Evolutionary conservation across 768 basidiomycete genomes (phyloP).

Genomic region (Vararia minispora): DNA sequence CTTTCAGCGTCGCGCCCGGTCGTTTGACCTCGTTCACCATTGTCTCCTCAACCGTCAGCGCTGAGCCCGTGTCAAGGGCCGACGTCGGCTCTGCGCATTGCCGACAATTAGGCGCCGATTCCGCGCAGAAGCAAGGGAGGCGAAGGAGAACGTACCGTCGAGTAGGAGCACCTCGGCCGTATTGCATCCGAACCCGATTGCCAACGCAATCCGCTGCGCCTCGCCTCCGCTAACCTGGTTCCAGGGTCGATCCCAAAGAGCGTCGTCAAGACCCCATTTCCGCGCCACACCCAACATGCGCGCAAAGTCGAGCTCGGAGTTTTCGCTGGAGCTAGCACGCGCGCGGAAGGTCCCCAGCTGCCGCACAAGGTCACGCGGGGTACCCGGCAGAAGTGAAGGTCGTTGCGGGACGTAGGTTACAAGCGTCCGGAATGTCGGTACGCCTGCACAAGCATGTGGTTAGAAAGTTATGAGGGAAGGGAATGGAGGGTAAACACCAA

Average conservation of each 20-base stretch:
- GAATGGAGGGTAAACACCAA: conserved; percentile 26
- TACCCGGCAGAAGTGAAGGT: conserved; percentile 75
- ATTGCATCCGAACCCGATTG: conserved; percentile 60
- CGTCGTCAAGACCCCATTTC: conserved; percentile 53
- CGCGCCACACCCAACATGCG: conserved; percentile 39
- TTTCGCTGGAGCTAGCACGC: conserved; percentile 22
- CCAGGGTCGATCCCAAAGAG: conserved; percentile 78
- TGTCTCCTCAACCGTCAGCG: conserved; percentile 52
- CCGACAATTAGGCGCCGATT: neutral
- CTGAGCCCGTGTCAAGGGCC: conserved; percentile 66
- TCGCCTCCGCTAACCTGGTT: conserved; percentile 77
- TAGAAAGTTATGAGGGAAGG: conserved; percentile 2
- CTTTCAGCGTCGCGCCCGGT: conserved; percentile 43
- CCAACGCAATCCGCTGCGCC: conserved; percentile 71
- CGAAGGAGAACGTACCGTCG: conserved; percentile 41
- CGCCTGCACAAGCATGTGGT: conserved; percentile 32
- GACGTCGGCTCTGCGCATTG: conserved; percentile 68
- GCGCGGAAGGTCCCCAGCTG: conserved; percentile 41
- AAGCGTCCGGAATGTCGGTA: conserved; percentile 66
- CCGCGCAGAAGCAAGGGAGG: conserved; percentile 1
- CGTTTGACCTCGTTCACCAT: conserved; percentile 42
- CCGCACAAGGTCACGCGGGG: conserved; percentile 61
- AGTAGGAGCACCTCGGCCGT: conserved; percentile 71
- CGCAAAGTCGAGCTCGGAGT: conserved; percentile 12
- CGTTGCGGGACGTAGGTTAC: conserved; percentile 86